Percentiles rank a stretch among this genome's conserved stretches.
phyloP scores from a whole-genome alignment of 768 basidiomycete genomes.

The Paxillus involutus region DNA sequence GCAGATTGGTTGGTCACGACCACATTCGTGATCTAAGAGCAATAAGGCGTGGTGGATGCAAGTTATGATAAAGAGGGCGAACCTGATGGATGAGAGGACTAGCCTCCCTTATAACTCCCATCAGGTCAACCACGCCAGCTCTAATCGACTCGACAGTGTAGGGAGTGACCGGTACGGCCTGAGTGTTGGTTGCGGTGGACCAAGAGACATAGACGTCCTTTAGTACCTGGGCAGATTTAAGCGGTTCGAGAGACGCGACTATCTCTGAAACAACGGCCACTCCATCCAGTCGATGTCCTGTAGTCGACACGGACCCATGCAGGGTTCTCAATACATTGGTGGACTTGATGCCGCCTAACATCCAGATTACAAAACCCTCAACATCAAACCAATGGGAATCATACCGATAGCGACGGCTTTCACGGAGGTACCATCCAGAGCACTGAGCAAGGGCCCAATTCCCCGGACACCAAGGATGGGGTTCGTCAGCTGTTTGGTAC shows the following conservation, averaged over 20 bases:
- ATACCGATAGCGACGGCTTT: constrained; percentile 86
- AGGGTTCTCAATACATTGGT: constrained; percentile 74
- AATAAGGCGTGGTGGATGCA: background rate
- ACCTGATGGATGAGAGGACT: constrained; percentile 86
- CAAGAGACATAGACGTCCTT: constrained; percentile 37
- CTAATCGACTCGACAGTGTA: constrained; percentile 39
- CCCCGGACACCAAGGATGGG: constrained; percentile 71
- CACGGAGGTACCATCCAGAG: constrained; percentile 60
- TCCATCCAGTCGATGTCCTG: constrained; percentile 66
- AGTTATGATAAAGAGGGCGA: background rate
- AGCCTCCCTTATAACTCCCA: constrained; percentile 48
- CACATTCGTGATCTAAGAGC: constrained; percentile 76
- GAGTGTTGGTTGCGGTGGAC: constrained; percentile 4
- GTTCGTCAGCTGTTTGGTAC: constrained; percentile 71
- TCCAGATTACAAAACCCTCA: constrained; percentile 1
- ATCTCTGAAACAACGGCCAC: constrained; percentile 91
- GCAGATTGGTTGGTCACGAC: constrained; percentile 90
- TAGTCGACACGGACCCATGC: constrained; percentile 63
- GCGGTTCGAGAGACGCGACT: constrained; percentile 60
- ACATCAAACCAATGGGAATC: constrained; percentile 10
- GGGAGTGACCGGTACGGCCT: background rate
- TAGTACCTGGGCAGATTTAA: constrained; percentile 47
- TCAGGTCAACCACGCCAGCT: constrained; percentile 45
- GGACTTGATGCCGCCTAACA: constrained; percentile 83
- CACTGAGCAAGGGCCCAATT: constrained; percentile 63